Conservation (phyloP, 345 rosid genomes). For the Salix viminalis region DNA sequence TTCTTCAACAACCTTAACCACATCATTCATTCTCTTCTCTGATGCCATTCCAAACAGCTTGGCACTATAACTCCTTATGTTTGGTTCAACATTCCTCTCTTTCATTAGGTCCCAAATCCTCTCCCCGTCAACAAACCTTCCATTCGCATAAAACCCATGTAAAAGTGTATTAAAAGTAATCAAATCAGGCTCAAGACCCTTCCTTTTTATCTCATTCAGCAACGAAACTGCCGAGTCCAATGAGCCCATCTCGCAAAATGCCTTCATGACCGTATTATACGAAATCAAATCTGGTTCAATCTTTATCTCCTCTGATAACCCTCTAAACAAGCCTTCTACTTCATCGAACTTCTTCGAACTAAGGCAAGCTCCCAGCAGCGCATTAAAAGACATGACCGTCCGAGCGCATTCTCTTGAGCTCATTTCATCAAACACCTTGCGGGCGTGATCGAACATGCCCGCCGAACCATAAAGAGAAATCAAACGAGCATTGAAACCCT, state of each 20-base stretch:
- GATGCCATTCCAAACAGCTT: conserved; percentile 48
- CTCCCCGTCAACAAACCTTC: conserved; percentile 47
- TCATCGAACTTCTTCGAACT: conserved; percentile 36
- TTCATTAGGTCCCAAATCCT: conserved; percentile 29
- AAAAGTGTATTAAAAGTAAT: conserved; percentile 54
- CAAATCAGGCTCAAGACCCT: conserved; percentile 46
- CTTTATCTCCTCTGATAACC: conserved; percentile 44
- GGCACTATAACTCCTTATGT: conserved; percentile 54
- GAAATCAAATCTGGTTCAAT: conserved; percentile 48
- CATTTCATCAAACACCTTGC: conserved; percentile 76
- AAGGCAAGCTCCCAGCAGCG: conserved; percentile 47
- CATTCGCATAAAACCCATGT: conserved; percentile 38
- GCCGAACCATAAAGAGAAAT: conserved; percentile 43
- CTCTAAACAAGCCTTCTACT: conserved; percentile 41
- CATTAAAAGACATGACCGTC: conserved; percentile 61
- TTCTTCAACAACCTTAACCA: conserved; percentile 34
- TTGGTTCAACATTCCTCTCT: conserved; percentile 39
- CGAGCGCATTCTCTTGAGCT: conserved; percentile 42
- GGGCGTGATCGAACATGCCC: conserved; percentile 61
- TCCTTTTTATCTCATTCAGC: conserved; percentile 54
- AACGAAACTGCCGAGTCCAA: conserved; percentile 39
- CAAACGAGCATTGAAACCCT: conserved; percentile 60
- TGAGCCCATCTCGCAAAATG: conserved; percentile 49
- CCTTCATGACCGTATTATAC: conserved; percentile 56
- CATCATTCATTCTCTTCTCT: conserved; percentile 39